Percentiles rank a stretch among this genome's conserved stretches.
These are phyloP conservation scores for Leccinum imitatum DNA, from an alignment of 768 basidiomycete species.

Conservation along the genomic window DNA sequence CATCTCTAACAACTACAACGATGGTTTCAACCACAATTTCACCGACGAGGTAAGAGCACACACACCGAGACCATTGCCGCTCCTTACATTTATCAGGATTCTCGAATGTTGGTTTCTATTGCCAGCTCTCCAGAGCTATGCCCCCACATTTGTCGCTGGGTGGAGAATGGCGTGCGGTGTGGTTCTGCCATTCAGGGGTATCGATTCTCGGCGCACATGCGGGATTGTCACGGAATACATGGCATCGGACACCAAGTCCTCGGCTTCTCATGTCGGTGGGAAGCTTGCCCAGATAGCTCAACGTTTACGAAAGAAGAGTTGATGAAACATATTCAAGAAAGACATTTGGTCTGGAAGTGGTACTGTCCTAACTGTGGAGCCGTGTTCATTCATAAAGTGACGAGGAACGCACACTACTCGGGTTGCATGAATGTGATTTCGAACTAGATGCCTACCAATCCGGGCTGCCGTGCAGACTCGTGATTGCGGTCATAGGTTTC, in stretches of 20 bases:
- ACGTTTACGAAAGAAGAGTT: constrained; percentile 20
- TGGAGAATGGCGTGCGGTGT: constrained; percentile 16
- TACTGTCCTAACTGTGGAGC: constrained; percentile 24
- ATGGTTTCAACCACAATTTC: constrained; percentile 31
- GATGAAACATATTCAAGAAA: constrained; percentile 28
- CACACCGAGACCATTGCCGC: neutral
- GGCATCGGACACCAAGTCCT: constrained; percentile 2
- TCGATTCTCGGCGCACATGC: constrained; percentile 18
- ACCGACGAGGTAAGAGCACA: constrained; percentile 27
- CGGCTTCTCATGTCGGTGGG: constrained; percentile 25
- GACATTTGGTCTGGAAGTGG: constrained; percentile 27
- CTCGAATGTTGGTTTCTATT: constrained; percentile 24
- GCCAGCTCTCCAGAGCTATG: constrained; percentile 30
- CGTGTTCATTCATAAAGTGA: constrained; percentile 12
- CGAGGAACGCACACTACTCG: constrained; percentile 21
- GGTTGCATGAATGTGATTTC: constrained; percentile 7
- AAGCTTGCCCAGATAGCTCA: constrained; percentile 21
- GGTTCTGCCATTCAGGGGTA: constrained; percentile 16
- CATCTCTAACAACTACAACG: constrained; percentile 10
- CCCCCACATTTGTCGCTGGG: constrained; percentile 26
- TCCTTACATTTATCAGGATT: constrained; percentile 23
- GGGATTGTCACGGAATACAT: constrained; percentile 22
- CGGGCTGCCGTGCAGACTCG: neutral
- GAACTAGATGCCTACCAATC: neutral
- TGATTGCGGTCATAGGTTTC: constrained; percentile 1